These are phyloP conservation scores for Ilex aquifolium DNA, from an alignment of 257 asterid species.

Conservation along the genomic window DNA sequence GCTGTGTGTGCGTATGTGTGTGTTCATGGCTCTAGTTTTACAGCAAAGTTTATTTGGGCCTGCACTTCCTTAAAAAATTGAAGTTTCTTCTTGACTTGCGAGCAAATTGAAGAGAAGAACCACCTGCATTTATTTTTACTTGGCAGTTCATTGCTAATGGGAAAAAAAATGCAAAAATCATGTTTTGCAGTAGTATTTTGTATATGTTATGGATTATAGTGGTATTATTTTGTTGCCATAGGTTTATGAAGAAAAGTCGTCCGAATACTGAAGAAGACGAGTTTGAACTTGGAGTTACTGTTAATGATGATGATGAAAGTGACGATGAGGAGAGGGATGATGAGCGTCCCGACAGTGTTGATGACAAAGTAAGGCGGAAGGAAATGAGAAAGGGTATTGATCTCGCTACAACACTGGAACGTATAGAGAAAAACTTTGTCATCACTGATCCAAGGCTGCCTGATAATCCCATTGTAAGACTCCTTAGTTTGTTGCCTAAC, in stretches of 20 bases:
- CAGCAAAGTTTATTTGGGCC: no score
- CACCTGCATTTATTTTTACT: no score
- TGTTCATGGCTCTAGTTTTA: no score
- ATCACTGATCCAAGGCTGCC: constrained; percentile 98
- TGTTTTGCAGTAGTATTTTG: no score
- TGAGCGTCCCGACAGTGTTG: constrained; percentile 78
- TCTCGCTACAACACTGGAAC: constrained; percentile 96
- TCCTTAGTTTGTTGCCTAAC: background rate
- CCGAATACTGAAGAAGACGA: constrained; percentile 30
- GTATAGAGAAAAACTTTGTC: constrained; percentile 96
- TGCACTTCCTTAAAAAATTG: no score
- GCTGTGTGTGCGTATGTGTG: no score
- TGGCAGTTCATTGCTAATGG: no score
- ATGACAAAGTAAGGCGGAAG: constrained; percentile 89
- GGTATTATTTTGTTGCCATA: constrained; percentile 11
- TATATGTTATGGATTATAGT: background rate
- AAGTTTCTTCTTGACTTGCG: no score
- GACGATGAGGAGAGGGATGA: constrained; percentile 54
- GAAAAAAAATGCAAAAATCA: no score
- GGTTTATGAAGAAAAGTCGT: constrained; percentile 72
- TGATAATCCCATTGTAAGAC: constrained; percentile 92
- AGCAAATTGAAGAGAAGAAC: no score
- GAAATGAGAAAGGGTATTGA: constrained; percentile 99
- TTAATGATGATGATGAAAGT: constrained; percentile 37
- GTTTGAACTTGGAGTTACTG: constrained; percentile 31